A percentile compares a stretch with the other conserved stretches of the same genome.
Conservation (phyloP, 108 stramenopile species). For the Skeletonema tropicum region DNA sequence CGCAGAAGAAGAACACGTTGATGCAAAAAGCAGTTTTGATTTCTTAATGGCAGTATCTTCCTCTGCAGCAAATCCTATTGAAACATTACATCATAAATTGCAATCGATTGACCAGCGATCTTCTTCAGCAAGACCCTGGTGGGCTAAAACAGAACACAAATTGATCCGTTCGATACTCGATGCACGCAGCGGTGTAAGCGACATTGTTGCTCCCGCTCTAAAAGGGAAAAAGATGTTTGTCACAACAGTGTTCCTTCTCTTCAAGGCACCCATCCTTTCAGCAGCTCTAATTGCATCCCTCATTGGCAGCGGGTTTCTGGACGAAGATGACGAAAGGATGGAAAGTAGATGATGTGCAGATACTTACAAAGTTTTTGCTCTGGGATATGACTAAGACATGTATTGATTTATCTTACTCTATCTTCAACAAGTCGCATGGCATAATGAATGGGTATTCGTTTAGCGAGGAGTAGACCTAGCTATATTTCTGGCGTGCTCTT, state of each 20-base stretch:
- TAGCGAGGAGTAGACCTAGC: conserved; percentile 77
- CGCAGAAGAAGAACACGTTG: conserved; percentile 28
- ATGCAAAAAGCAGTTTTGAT: conserved; percentile 33
- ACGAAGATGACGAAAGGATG: background rate
- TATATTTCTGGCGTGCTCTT: conserved; percentile 85
- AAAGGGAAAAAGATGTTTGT: conserved; percentile 4
- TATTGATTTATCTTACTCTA: background rate
- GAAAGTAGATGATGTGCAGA: background rate
- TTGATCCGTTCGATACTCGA: background rate
- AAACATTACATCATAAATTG: conserved; percentile 9
- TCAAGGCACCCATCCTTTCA: conserved; percentile 25
- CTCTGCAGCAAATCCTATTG: conserved; percentile 11
- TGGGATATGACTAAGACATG: too few species aligned
- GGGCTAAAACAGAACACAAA: conserved; percentile 11
- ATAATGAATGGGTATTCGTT: background rate
- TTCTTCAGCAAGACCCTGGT: conserved; percentile 19
- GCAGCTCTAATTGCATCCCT: conserved; percentile 20
- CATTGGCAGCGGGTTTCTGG: conserved; percentile 11
- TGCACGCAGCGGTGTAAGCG: background rate
- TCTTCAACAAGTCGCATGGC: background rate
- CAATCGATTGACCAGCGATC: conserved; percentile 8
- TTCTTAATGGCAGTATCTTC: conserved; percentile 43
- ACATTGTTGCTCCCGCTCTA: conserved; percentile 6
- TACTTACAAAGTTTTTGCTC: background rate
- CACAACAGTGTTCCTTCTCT: conserved; percentile 7